These are phyloP conservation scores for Crithidia mellificae DNA, from an alignment of 208 protist genomes.

Conservation along the genomic window DNA sequence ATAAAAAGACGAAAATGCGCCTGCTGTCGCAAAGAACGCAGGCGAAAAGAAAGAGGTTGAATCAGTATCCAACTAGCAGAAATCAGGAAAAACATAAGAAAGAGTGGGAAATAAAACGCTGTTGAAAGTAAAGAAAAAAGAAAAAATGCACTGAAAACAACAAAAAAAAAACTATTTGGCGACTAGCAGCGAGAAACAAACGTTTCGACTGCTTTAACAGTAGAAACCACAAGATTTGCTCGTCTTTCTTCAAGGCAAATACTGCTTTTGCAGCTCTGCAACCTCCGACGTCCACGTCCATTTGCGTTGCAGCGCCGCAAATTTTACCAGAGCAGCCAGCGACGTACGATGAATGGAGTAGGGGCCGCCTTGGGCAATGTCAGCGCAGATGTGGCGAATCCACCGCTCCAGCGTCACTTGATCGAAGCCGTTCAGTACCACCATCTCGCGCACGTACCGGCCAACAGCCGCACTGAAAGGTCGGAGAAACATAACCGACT, in stretches of 20 bases:
- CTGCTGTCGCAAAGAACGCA: no score
- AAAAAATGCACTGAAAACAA: no score
- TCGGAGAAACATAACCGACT: slow-evolving; percentile 35
- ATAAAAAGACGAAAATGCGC: no score
- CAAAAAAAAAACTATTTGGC: no score
- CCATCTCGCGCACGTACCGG: slow-evolving; percentile 61
- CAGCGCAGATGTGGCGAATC: slow-evolving; percentile 30
- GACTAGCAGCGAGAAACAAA: no score
- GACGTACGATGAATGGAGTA: slow-evolving; percentile 26
- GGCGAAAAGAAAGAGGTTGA: no score
- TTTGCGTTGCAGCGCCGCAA: slow-evolving; percentile 37
- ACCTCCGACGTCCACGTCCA: slow-evolving; percentile 29
- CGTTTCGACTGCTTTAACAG: no score
- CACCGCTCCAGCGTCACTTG: slow-evolving; percentile 44
- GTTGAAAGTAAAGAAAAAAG: no score
- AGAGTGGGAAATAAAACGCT: no score
- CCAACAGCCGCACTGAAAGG: slow-evolving; percentile 48
- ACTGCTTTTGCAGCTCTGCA: slow-evolving; percentile 25
- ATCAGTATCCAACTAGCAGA: no score
- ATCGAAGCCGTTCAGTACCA: slow-evolving; percentile 33
- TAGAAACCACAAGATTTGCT: background rate
- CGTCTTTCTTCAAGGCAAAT: background rate
- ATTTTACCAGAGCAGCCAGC: slow-evolving; percentile 49
- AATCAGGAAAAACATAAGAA: no score
- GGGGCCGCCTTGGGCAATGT: slow-evolving; percentile 3